A percentile compares a stretch with the other conserved stretches of the same genome.
These are phyloP conservation scores for Rhodotorula sp. DNA, from an alignment of 1,284 basidiomycete genomes.

Conservation along the genomic window DNA sequence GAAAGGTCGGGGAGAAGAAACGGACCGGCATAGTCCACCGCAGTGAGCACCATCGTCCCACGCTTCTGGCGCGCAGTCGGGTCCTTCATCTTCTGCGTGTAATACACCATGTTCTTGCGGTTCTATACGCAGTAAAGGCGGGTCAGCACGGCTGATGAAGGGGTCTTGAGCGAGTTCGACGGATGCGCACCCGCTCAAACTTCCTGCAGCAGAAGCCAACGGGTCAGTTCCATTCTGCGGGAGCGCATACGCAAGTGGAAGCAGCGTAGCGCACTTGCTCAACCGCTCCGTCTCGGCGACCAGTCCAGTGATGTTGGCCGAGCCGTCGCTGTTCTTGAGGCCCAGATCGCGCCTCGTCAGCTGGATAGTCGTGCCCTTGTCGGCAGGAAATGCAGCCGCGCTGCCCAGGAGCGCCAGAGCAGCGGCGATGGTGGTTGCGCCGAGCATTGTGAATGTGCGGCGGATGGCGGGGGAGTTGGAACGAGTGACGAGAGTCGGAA, in stretches of 20 bases:
- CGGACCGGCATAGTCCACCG: neutral
- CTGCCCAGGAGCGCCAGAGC: conserved; percentile 1
- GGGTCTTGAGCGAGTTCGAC: neutral
- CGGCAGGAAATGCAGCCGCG: neutral
- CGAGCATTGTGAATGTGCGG: conserved; percentile 5
- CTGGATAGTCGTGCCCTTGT: neutral
- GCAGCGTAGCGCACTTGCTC: neutral
- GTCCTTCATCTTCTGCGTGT: conserved; percentile 1
- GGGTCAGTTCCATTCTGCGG: neutral
- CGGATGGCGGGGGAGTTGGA: neutral
- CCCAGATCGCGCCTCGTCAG: conserved; percentile 17
- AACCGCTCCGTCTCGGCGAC: conserved; percentile 6
- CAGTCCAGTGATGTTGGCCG: conserved; percentile 10
- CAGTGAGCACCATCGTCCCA: neutral
- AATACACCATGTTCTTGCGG: conserved; percentile 8
- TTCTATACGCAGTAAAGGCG: neutral
- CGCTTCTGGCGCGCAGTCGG: conserved; percentile 19
- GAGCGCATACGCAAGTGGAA: neutral
- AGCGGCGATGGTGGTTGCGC: neutral
- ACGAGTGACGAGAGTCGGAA: conserved; percentile 21
- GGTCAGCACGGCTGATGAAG: neutral
- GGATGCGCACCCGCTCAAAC: conserved; percentile 19
- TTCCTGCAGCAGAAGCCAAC: conserved; percentile 19
- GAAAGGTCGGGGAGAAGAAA: neutral
- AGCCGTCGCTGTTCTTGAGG: conserved; percentile 20